Evolutionary conservation across 805 yeast genomes (phyloP).

Genomic region (Pichia ethanolica): DNA sequence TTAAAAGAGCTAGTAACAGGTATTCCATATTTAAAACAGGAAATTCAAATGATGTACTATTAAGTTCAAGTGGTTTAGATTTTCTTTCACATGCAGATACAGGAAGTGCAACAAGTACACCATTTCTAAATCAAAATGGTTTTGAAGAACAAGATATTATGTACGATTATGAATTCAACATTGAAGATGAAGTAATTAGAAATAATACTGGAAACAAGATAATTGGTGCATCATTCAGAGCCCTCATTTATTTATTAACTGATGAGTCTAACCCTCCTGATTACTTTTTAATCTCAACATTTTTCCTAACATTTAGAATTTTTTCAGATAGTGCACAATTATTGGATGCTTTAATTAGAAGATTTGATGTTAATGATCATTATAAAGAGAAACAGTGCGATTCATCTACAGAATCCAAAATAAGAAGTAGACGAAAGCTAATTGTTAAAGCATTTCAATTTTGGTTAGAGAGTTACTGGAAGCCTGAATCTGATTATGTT

Average conservation of each 20-base stretch:
- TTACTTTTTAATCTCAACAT: slow-evolving; percentile 61
- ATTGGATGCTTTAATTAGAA: slow-evolving; percentile 55
- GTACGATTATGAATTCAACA: slow-evolving; percentile 11
- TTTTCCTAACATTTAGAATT: slow-evolving; percentile 68
- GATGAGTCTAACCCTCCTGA: slow-evolving; percentile 60
- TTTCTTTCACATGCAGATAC: slow-evolving; percentile 27
- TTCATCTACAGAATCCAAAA: slow-evolving; percentile 35
- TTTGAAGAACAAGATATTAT: slow-evolving; percentile 11
- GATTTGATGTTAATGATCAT: slow-evolving; percentile 49
- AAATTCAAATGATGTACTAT: slow-evolving; percentile 38
- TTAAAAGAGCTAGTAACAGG: slow-evolving; percentile 27
- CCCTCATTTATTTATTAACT: slow-evolving; percentile 57
- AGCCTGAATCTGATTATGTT: slow-evolving; percentile 48
- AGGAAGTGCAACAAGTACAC: slow-evolving; percentile 14
- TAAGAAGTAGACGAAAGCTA: slow-evolving; percentile 56
- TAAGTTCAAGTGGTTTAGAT: slow-evolving; percentile 43
- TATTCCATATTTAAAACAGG: slow-evolving; percentile 47
- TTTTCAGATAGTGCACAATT: slow-evolving; percentile 63
- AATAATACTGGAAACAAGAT: slow-evolving; percentile 42
- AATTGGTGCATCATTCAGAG: slow-evolving; percentile 65
- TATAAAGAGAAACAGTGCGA: slow-evolving; percentile 20
- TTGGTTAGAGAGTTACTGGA: slow-evolving; percentile 93
- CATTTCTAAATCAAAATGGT: slow-evolving; percentile 24
- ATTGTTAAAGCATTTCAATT: slow-evolving; percentile 63
- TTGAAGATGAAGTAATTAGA: slow-evolving; percentile 41